Percentiles rank a stretch among this genome's conserved stretches.
phyloP scores from a whole-genome alignment of 805 yeast species.

The Kluyveromyces lactis region DNA sequence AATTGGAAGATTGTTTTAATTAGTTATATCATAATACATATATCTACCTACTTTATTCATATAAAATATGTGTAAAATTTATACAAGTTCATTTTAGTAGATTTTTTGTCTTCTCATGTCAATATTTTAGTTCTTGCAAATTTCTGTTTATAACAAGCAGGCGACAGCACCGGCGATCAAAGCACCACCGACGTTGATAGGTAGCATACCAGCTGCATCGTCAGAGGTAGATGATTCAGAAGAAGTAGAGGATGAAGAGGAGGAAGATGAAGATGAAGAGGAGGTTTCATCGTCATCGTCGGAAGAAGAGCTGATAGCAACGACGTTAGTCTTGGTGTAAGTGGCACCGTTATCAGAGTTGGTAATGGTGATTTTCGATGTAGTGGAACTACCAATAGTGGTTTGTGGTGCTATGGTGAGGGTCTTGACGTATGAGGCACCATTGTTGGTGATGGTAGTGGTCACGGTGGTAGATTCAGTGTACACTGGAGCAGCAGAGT shows the following conservation, averaged over 20 bases:
- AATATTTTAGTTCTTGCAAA: no score
- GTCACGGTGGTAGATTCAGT: constrained; percentile 7
- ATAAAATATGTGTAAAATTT: no score
- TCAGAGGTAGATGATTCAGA: constrained; percentile 4
- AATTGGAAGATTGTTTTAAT: no score
- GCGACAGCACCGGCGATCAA: no score
- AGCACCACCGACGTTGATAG: constrained; percentile 1
- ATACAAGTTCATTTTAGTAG: no score
- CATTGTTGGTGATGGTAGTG: constrained; percentile 5
- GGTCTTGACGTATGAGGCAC: constrained; percentile 6
- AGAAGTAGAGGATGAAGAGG: neutral
- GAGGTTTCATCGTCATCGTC: no score
- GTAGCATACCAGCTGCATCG: neutral
- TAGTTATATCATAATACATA: no score
- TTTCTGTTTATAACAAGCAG: no score
- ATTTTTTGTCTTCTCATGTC: no score
- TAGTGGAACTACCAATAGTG: constrained; percentile 2
- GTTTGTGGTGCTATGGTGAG: constrained; percentile 7
- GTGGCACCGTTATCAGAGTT: constrained; percentile 4
- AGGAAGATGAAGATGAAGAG: neutral
- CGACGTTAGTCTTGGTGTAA: constrained; percentile 6
- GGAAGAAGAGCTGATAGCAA: neutral
- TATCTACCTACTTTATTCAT: no score
- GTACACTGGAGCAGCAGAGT: constrained; percentile 6
- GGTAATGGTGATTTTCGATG: constrained; percentile 2